A percentile compares a stretch with the other conserved stretches of the same genome.
Evolutionary conservation across 169 alveolate genomes (phyloP).

Genomic region (Eimeria mitis): DNA sequence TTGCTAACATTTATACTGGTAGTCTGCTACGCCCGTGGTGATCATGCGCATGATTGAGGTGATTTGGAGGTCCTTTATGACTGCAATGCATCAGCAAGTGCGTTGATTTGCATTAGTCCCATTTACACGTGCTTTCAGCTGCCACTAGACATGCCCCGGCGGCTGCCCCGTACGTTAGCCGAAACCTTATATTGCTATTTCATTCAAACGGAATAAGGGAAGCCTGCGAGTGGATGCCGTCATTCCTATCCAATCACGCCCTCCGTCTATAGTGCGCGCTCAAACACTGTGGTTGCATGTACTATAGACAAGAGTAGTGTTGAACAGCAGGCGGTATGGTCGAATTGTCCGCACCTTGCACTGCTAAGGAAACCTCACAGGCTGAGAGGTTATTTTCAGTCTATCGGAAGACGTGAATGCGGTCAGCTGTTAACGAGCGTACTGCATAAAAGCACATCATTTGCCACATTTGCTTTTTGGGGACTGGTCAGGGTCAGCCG

Average conservation of each 20-base stretch:
- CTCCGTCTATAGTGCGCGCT: too few species aligned
- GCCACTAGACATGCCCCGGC: neutral
- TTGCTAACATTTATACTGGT: neutral
- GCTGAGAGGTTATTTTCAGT: neutral
- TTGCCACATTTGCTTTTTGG: neutral
- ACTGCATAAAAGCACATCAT: neutral
- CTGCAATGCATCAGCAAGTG: neutral
- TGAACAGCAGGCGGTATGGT: neutral
- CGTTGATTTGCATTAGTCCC: neutral
- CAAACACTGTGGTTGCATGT: neutral
- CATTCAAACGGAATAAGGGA: neutral
- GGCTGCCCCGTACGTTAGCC: neutral
- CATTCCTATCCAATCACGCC: neutral
- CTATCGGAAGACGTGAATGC: neutral
- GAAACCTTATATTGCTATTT: too few species aligned
- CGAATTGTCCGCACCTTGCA: neutral
- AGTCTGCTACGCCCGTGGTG: neutral
- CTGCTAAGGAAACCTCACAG: neutral
- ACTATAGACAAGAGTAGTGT: neutral
- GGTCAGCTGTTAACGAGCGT: neutral
- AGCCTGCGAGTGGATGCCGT: neutral
- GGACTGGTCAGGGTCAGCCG: too few species aligned
- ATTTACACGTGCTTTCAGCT: neutral
- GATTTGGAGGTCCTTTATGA: neutral
- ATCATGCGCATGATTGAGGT: neutral